These are phyloP conservation scores for Trametes sanguinea DNA, from an alignment of 768 basidiomycete species.

Conservation along the genomic window DNA sequence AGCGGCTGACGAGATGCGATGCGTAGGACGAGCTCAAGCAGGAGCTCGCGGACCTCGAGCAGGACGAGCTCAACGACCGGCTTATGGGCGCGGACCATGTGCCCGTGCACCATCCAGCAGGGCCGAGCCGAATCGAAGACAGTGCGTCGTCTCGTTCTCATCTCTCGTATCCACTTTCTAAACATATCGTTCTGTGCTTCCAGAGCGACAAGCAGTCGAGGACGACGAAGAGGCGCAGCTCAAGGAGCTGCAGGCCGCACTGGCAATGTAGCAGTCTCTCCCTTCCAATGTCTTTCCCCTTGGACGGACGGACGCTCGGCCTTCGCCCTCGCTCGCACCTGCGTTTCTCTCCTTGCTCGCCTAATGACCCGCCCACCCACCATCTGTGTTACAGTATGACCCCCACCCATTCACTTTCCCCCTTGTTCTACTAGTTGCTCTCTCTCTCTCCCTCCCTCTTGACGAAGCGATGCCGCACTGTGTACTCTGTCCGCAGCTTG, in stretches of 20 bases:
- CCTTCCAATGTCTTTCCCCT: neutral
- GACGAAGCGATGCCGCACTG: constrained; percentile 20
- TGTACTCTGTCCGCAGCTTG: constrained; percentile 23
- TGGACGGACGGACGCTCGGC: neutral
- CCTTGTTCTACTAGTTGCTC: constrained; percentile 32
- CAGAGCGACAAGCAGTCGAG: constrained; percentile 55
- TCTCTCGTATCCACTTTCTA: neutral
- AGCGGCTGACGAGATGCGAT: neutral
- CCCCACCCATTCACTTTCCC: neutral
- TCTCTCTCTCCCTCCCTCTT: neutral
- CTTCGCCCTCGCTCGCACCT: neutral
- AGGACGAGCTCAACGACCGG: constrained; percentile 83
- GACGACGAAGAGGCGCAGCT: constrained; percentile 93
- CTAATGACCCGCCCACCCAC: constrained; percentile 19
- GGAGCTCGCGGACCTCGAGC: constrained; percentile 86
- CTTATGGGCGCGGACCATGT: constrained; percentile 80
- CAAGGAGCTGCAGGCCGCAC: constrained; percentile 81
- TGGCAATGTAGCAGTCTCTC: constrained; percentile 63
- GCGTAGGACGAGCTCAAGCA: constrained; percentile 73
- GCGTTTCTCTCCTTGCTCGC: constrained; percentile 1
- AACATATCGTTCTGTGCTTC: constrained; percentile 2
- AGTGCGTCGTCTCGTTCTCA: constrained; percentile 42
- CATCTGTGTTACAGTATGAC: too few species aligned
- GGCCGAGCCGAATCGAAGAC: constrained; percentile 48
- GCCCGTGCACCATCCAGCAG: constrained; percentile 80